phyloP scores from a whole-genome alignment of 768 basidiomycete genomes.

The Suillus tomentosus region DNA sequence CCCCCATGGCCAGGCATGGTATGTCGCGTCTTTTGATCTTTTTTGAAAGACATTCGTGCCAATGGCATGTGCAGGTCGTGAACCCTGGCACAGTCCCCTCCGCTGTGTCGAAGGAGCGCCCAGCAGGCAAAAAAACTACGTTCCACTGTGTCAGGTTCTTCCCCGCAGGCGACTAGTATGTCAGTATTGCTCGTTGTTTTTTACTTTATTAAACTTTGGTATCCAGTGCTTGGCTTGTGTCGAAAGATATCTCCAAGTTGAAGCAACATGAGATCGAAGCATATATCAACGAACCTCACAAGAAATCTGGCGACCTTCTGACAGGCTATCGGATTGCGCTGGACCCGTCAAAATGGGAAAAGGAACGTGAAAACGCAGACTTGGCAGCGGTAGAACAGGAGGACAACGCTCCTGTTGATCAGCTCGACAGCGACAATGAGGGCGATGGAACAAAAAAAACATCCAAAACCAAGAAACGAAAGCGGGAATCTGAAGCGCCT shows the following conservation, averaged over 20 bases:
- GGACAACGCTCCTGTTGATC: constrained; percentile 65
- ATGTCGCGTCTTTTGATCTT: constrained; percentile 39
- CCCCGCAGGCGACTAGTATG: constrained; percentile 92
- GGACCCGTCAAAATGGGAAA: constrained; percentile 72
- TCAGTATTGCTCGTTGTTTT: constrained; percentile 24
- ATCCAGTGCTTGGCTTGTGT: constrained; percentile 77
- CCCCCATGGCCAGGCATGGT: constrained; percentile 97
- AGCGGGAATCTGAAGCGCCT: constrained; percentile 59
- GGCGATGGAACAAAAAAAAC: constrained; percentile 53
- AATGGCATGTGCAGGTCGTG: constrained; percentile 59
- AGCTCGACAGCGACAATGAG: constrained; percentile 56
- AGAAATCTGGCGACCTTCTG: constrained; percentile 75
- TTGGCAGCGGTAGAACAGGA: constrained; percentile 46
- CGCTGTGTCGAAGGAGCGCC: constrained; percentile 68
- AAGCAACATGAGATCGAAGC: constrained; percentile 80
- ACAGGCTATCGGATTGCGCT: constrained; percentile 75
- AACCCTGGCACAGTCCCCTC: constrained; percentile 68
- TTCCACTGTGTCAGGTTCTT: constrained; percentile 87
- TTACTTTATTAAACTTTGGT: constrained; percentile 17
- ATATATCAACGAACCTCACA: constrained; percentile 76
- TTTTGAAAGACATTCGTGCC: constrained; percentile 16
- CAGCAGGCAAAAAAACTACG: constrained; percentile 66
- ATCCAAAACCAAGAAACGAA: constrained; percentile 55
- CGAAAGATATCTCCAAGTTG: constrained; percentile 82
- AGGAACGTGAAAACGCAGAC: constrained; percentile 39